Evolutionary conservation across 2,329 filamentous ascomycete species (phyloP).

Genomic region (Phoma herbarum): DNA sequence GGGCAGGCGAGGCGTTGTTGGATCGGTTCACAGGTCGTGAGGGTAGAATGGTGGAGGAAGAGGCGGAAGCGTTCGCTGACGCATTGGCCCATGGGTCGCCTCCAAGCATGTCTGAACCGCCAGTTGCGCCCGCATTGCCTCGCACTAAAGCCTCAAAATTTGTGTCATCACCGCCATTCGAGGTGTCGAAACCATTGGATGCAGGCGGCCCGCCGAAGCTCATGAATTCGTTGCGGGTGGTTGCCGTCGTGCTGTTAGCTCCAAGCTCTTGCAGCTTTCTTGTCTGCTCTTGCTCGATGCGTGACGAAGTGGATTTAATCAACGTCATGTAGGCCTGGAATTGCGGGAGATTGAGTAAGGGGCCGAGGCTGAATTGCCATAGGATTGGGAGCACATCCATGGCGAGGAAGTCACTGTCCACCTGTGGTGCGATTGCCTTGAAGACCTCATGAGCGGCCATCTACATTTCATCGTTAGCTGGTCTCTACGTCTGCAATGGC

Average conservation of each 20-base stretch:
- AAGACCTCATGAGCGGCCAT: slow-evolving; percentile 89
- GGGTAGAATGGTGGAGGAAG: slow-evolving; percentile 37
- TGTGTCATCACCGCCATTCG: slow-evolving; percentile 67
- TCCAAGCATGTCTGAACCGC: slow-evolving; percentile 52
- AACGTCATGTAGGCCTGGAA: slow-evolving; percentile 91
- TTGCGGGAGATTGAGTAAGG: slow-evolving; percentile 81
- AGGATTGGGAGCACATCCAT: slow-evolving; percentile 89
- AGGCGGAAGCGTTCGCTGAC: slow-evolving; percentile 43
- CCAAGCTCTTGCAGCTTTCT: slow-evolving; percentile 87
- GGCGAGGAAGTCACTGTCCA: slow-evolving; percentile 89
- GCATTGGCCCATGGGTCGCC: slow-evolving; percentile 55
- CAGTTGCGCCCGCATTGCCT: slow-evolving; percentile 59
- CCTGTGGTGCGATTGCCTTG: slow-evolving; percentile 79
- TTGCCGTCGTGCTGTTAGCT: slow-evolving; percentile 63
- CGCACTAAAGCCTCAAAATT: slow-evolving; percentile 93
- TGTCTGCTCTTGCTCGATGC: slow-evolving; percentile 88
- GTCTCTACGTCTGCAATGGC: not conserved
- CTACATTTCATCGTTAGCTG: slow-evolving; percentile 31
- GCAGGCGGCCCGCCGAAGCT: slow-evolving; percentile 66
- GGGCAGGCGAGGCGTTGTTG: slow-evolving; percentile 43
- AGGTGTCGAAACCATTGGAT: slow-evolving; percentile 66
- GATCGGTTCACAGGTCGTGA: slow-evolving; percentile 42
- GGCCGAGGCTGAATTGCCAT: slow-evolving; percentile 91
- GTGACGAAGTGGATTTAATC: slow-evolving; percentile 79
- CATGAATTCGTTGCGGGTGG: slow-evolving; percentile 71